Percentiles rank a stretch among this genome's conserved stretches.
These are phyloP conservation scores for Chaetomiaceae sp. DNA, from an alignment of 2,329 filamentous ascomycete genomes.

Conservation along the genomic window DNA sequence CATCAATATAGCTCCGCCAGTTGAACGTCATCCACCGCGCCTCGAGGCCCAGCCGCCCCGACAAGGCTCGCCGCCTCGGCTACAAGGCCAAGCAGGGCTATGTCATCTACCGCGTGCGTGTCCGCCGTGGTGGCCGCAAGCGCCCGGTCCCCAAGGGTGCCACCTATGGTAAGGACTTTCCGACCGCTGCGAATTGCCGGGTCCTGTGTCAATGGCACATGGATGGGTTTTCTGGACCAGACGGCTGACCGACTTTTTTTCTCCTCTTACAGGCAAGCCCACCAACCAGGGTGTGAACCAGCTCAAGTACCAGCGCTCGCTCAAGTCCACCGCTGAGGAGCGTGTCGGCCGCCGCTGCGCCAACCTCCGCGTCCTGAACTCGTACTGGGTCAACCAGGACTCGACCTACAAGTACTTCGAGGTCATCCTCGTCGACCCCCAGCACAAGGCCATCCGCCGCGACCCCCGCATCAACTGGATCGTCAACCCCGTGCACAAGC, in stretches of 20 bases:
- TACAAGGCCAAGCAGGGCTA: constrained; percentile 99
- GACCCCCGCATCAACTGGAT: constrained; percentile 99
- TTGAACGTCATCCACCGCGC: constrained; percentile 99
- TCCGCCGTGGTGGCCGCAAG: constrained; percentile 99
- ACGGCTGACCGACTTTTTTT: constrained; percentile 4
- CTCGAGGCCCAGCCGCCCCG: constrained; percentile 93
- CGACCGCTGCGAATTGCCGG: background rate
- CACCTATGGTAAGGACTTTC: constrained; percentile 74
- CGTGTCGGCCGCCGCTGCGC: constrained; percentile 98
- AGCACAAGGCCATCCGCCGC: constrained; percentile 99
- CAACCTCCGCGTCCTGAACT: constrained; percentile 99
- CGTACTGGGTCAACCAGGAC: constrained; percentile 99
- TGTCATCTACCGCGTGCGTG: constrained; percentile 99
- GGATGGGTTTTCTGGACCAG: background rate
- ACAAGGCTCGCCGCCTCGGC: constrained; percentile 99
- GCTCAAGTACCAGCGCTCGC: constrained; percentile 99
- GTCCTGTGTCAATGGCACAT: background rate
- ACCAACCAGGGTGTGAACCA: constrained; percentile 99
- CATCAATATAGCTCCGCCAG: constrained; percentile 99
- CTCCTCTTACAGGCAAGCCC: constrained; percentile 75
- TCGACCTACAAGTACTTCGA: constrained; percentile 99
- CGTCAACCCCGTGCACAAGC: constrained; percentile 99
- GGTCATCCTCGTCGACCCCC: constrained; percentile 98
- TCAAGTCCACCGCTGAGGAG: constrained; percentile 97
- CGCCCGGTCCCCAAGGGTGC: constrained; percentile 93